These are phyloP conservation scores for Collybia nuda DNA, from an alignment of 768 basidiomycete genomes.

Conservation along the genomic window DNA sequence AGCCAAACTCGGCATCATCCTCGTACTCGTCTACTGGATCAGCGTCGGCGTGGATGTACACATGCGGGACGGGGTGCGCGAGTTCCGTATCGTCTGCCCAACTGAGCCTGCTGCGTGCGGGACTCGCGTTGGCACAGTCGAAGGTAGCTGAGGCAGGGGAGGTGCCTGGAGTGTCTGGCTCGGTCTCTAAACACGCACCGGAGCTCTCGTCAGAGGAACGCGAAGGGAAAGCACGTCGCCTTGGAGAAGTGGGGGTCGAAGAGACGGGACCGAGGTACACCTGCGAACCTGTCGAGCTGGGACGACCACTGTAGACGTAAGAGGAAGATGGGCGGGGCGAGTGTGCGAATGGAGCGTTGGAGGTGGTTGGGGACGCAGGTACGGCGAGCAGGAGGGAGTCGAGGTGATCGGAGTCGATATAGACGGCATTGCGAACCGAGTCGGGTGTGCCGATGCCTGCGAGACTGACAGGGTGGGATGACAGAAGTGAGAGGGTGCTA, in stretches of 20 bases:
- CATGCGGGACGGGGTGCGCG: too few species aligned
- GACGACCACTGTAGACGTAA: conserved; percentile 6
- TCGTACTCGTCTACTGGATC: not conserved
- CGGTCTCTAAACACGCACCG: not conserved
- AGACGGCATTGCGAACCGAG: conserved; percentile 29
- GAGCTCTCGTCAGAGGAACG: not conserved
- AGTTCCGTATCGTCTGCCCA: too few species aligned
- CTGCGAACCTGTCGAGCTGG: conserved; percentile 1
- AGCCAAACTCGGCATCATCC: not conserved
- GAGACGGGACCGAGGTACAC: not conserved
- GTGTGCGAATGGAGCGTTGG: not conserved
- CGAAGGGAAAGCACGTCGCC: not conserved
- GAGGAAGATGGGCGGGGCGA: not conserved
- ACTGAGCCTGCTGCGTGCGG: too few species aligned
- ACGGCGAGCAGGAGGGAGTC: conserved; percentile 19
- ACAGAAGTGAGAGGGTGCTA: too few species aligned
- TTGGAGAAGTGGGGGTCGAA: not conserved
- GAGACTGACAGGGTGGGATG: not conserved
- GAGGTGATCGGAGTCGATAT: conserved; percentile 31
- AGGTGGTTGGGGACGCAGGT: conserved; percentile 4
- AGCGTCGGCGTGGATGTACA: not conserved
- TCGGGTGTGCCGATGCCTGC: not conserved
- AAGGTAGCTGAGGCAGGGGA: not conserved
- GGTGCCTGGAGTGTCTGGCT: not conserved
- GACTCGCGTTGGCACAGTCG: not conserved